Evolutionary conservation across 129 eudicot species (phyloP).

Genomic region (Mikania micrantha): DNA sequence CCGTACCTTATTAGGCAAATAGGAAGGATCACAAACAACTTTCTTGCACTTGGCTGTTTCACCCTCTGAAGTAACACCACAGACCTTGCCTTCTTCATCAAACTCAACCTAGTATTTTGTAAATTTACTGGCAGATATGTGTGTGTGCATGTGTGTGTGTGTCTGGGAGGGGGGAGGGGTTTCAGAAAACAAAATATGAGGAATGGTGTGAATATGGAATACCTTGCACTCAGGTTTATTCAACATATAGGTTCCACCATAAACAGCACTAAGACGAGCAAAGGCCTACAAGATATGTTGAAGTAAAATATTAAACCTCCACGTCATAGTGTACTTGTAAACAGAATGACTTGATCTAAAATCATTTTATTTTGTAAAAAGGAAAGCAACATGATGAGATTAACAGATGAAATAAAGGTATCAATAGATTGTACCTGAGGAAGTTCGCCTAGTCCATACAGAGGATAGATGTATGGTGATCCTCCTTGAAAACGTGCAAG

Average conservation of each 20-base stretch:
- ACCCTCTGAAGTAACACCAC: constrained; percentile 89
- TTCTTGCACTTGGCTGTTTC: constrained; percentile 95
- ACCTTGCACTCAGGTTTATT: constrained; percentile 98
- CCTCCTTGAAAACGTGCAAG: constrained; percentile 76
- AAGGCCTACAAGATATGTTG: constrained; percentile 55
- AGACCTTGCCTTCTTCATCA: constrained; percentile 79
- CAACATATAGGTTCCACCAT: constrained; percentile 97
- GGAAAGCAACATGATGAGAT: constrained; percentile 9
- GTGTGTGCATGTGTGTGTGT: too few relatives aligned
- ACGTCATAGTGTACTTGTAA: constrained; percentile 1
- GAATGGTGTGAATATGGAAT: constrained; percentile 5
- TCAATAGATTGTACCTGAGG: constrained; percentile 46
- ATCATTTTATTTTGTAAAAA: constrained; percentile 2
- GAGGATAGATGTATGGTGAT: constrained; percentile 63
- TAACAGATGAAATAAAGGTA: neutral
- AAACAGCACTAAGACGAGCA: constrained; percentile 98
- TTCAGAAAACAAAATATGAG: neutral
- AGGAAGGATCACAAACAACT: constrained; percentile 94
- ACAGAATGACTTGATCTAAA: neutral
- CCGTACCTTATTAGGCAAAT: constrained; percentile 76
- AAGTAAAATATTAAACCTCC: neutral
- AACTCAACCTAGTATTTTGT: constrained; percentile 61
- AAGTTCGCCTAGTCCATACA: constrained; percentile 66
- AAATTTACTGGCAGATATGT: neutral
- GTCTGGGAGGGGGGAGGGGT: neutral